A percentile compares a stretch with the other conserved stretches of the same genome.
Conservation (phyloP, 2,329 filamentous ascomycete genomes). For the Aspergillus eucalypticola region DNA sequence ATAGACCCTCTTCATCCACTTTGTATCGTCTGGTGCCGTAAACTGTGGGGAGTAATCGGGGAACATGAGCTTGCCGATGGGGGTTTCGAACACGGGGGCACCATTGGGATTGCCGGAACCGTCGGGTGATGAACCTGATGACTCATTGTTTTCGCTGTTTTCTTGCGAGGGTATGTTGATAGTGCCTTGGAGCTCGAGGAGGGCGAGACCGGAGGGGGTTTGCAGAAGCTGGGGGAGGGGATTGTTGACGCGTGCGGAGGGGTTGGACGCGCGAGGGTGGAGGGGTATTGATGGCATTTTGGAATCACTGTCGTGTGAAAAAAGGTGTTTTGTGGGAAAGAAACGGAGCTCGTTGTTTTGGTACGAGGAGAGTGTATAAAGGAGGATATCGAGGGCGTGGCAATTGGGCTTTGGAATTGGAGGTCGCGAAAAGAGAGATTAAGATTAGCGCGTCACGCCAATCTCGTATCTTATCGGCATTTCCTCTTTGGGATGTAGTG, state of each 20-base stretch:
- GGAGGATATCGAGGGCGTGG: background rate
- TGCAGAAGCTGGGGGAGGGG: constrained; percentile 80
- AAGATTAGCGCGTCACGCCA: constrained; percentile 5
- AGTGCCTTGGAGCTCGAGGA: constrained; percentile 89
- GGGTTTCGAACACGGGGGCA: constrained; percentile 43
- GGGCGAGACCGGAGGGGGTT: constrained; percentile 83
- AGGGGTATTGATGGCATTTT: constrained; percentile 47
- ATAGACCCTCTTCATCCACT: constrained; percentile 89
- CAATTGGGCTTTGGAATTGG: background rate
- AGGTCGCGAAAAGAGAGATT: background rate
- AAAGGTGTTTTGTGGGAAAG: background rate
- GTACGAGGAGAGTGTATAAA: background rate
- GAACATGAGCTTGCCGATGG: constrained; percentile 74
- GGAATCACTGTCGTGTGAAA: background rate
- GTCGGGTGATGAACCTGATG: constrained; percentile 18
- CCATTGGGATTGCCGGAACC: constrained; percentile 14
- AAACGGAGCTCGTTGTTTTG: background rate
- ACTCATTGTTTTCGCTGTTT: constrained; percentile 34
- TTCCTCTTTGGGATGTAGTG: background rate
- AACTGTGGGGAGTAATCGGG: constrained; percentile 67
- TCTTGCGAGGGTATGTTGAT: constrained; percentile 68
- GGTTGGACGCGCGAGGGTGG: constrained; percentile 26
- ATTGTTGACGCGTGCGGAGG: constrained; percentile 35
- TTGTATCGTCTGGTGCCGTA: constrained; percentile 53
- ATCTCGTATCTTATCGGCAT: constrained; percentile 6